A percentile compares a stretch with the other conserved stretches of the same genome.
Conservation (phyloP, 2,329 filamentous ascomycete species). For the Sordariomycetes sp. region DNA sequence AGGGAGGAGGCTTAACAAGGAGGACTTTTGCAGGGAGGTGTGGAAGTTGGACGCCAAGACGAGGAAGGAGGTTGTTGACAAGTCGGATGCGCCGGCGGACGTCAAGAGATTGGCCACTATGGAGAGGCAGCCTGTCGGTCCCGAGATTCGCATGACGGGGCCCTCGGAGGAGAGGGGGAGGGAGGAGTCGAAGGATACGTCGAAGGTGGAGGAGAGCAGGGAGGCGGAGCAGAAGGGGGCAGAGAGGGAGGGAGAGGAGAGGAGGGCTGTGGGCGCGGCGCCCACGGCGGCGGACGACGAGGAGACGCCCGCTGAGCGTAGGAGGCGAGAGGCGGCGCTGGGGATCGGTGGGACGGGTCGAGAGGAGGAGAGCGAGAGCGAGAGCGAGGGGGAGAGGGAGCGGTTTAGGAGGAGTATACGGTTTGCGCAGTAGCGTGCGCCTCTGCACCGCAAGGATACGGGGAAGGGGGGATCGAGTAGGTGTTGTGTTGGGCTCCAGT, state of each 20-base stretch:
- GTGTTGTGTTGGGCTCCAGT: no score
- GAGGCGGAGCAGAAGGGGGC: slow-evolving; percentile 55
- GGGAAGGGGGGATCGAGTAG: no score
- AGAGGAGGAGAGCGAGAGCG: slow-evolving; percentile 6
- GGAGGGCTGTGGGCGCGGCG: slow-evolving; percentile 1
- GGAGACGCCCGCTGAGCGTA: slow-evolving; percentile 64
- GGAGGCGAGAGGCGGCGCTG: slow-evolving; percentile 60
- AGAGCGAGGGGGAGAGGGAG: slow-evolving; percentile 36
- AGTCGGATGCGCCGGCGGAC: slow-evolving; percentile 30
- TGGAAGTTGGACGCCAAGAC: slow-evolving; percentile 57
- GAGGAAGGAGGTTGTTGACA: slow-evolving; percentile 37
- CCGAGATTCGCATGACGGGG: background rate
- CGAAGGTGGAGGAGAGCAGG: slow-evolving; percentile 43
- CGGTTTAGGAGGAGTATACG: slow-evolving; percentile 43
- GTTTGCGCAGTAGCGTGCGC: slow-evolving; percentile 36
- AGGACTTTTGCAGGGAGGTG: slow-evolving; percentile 66
- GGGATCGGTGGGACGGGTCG: slow-evolving; percentile 33
- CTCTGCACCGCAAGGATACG: no score
- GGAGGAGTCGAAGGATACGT: background rate
- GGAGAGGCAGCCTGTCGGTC: slow-evolving; percentile 10
- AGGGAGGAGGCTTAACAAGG: slow-evolving; percentile 66
- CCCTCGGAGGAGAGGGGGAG: slow-evolving; percentile 8
- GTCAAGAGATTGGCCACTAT: slow-evolving; percentile 36
- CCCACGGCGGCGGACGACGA: slow-evolving; percentile 20
- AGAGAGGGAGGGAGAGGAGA: slow-evolving; percentile 38